A percentile compares a stretch with the other conserved stretches of the same genome.
phyloP scores from a whole-genome alignment of 2,329 filamentous ascomycete genomes.

The Neurospora sp. region DNA sequence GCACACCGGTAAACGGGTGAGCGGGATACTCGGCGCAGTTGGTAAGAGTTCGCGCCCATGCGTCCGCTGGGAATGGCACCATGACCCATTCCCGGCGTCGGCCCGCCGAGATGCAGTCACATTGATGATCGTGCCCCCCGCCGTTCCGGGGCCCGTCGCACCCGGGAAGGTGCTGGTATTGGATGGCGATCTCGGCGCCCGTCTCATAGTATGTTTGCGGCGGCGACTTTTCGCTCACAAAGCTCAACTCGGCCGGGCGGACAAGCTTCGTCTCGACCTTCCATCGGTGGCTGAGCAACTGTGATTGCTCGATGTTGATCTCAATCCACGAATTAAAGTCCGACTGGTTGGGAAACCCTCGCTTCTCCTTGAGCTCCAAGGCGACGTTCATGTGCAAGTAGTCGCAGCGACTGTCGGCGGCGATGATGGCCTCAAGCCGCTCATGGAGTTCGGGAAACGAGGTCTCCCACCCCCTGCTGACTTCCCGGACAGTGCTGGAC shows the following conservation, averaged over 20 bases:
- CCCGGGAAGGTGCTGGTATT: constrained; percentile 38
- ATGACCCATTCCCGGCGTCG: constrained; percentile 38
- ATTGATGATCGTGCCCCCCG: constrained; percentile 24
- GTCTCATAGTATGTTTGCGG: constrained; percentile 36
- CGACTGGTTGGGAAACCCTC: constrained; percentile 48
- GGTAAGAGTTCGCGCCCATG: constrained; percentile 50
- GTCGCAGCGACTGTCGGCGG: constrained; percentile 44
- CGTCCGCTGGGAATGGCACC: constrained; percentile 47
- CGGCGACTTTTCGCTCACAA: constrained; percentile 18
- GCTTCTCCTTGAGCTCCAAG: constrained; percentile 47
- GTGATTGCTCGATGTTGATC: constrained; percentile 44
- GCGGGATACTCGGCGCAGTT: constrained; percentile 44
- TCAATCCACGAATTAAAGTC: constrained; percentile 51
- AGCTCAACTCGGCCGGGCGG: constrained; percentile 45
- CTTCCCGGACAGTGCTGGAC: constrained; percentile 43
- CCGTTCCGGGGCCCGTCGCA: constrained; percentile 34
- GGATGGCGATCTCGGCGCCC: constrained; percentile 40
- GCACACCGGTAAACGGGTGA: constrained; percentile 20
- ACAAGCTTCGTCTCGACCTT: constrained; percentile 49
- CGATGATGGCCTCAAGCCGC: constrained; percentile 35
- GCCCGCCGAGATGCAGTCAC: constrained; percentile 38
- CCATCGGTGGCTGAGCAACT: constrained; percentile 48
- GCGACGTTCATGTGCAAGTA: constrained; percentile 55
- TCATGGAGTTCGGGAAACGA: constrained; percentile 47
- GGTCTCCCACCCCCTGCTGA: constrained; percentile 47